Base-by-base conservation (phyloP, 345 rosid species). In the Lumnitzera littorea region DNA sequence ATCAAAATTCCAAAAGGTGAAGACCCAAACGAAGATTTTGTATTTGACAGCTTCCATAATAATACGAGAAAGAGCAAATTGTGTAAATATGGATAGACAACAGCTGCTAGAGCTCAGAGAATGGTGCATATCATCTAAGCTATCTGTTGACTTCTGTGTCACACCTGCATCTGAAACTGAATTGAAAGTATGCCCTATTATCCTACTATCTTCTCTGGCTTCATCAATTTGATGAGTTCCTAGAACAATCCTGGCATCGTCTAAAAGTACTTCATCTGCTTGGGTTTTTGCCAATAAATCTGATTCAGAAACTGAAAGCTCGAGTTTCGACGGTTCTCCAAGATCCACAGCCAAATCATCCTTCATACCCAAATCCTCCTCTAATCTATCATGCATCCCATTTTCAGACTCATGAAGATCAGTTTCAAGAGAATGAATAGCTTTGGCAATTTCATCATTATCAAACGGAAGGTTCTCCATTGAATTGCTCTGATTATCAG, bases 401-500 rank as follows among this genome's bases (percentile, higher is more conserved):
- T 70, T 74, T 41, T 60, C 61, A 56, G 50, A 43, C 66, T 77
- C 77, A 56, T 80, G 31, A 50, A 48, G 62, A 61, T 15, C 31
- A 63, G 66, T 70, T 79, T 62, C 77, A 24, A 70, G 63, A 57
- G 77, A 76, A 70, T 71, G 67, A 48, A 54, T 63, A 48, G 62
- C 61, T 61, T 66, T 71, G 57, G 69, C 65, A 63, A 69, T 59
- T 67, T 69, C 81, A 69, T 84, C 96, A 64, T 74, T 72, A 54
- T 88, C 91, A 56, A 81, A 79, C 13, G 65, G 74, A 27, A 66
- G 64, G 72, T 72, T 74, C 50, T 82, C 89, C 48, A 70, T 76
- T 66, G 79, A 64, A 66, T 73, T 58, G 73, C 84, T 79, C 47
- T 70, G 62, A 67, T 82, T 74, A 74, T 89, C 91, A 24, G 90